Evolutionary conservation across 768 basidiomycete genomes (phyloP).

Genomic region (Macrolepiota dolichaula): DNA sequence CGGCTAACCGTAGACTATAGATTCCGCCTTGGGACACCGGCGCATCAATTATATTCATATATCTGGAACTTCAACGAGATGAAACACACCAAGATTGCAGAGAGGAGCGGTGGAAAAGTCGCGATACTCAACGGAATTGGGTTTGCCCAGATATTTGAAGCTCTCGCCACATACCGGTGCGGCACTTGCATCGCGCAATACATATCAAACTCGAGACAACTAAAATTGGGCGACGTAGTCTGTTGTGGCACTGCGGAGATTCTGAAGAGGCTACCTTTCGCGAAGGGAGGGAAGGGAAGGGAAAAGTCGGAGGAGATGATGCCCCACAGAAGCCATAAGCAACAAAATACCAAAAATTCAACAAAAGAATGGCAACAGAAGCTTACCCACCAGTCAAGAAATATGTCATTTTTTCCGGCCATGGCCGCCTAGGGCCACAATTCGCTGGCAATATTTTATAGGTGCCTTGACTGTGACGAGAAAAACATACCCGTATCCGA

Average conservation of each 20-base stretch:
- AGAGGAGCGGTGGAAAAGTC: neutral
- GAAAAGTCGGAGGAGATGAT: neutral
- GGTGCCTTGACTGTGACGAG: no score
- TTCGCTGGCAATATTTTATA: no score
- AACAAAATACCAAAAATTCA: neutral
- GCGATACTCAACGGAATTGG: neutral
- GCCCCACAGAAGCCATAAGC: neutral
- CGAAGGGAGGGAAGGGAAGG: neutral
- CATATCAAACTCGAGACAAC: neutral
- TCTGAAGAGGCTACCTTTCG: neutral
- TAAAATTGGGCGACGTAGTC: neutral
- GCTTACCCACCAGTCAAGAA: no score
- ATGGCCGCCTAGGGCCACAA: no score
- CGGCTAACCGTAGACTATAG: neutral
- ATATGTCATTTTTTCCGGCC: no score
- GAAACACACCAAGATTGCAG: neutral
- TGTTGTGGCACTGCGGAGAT: neutral
- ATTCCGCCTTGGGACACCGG: neutral
- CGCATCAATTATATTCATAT: neutral
- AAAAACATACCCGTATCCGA: no score
- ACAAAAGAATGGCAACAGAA: no score
- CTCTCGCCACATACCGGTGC: neutral
- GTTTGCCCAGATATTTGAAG: neutral
- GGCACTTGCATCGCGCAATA: neutral
- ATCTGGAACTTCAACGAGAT: no score